Base-by-base conservation (phyloP, 768 basidiomycete species). In the Panaeolus papilionaceus region DNA sequence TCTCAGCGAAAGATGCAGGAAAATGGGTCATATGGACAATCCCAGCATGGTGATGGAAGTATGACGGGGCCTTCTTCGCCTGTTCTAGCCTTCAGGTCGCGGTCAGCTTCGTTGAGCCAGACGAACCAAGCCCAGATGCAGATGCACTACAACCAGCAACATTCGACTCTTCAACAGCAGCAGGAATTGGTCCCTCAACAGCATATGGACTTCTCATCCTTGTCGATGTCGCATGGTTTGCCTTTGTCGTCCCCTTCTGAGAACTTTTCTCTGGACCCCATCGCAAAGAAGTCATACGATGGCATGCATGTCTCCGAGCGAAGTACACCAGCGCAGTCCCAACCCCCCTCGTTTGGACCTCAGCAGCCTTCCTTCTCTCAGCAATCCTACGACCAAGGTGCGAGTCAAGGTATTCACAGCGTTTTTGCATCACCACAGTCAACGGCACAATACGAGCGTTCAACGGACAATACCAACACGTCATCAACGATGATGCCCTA, bases 71-170 rank as follows among this genome's bases (percentile, higher is more conserved):
- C 54, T 16, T 33, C 54, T 28, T 58, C 54, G 7, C 54, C 54
- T 4, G 28, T 33, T 23, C 4, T 28, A n/a, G 54, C 33, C 10
- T 37, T 58, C 54, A 58, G 54, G 28, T 58, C 54, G 54, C 54
- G 54, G 12, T 58, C 54, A 11, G 28, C 54, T 58, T 58, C 54
- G 54, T 26, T 51, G 47, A 51, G 18, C 47, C 47, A 51, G 47
- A 9, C 28, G 6, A 28, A 58, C 28, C 54, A 58, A 37, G 26
- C 54, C 28, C 54, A 58, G 26, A 33, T 58, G 54, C 54, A 58
- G 54, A 37, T 37, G 9, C 54, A 58, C 14, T 58, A 58, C 14
- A 28, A 58, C 6, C 54, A 58, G 14, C 54, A 58, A 33, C 54
- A 37, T 28, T 58, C 54, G 14, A 12, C 54, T 9, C 54, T 28